Evolutionary conservation across 2,329 filamentous ascomycete species (phyloP).

Genomic region (Venturia asperata): DNA sequence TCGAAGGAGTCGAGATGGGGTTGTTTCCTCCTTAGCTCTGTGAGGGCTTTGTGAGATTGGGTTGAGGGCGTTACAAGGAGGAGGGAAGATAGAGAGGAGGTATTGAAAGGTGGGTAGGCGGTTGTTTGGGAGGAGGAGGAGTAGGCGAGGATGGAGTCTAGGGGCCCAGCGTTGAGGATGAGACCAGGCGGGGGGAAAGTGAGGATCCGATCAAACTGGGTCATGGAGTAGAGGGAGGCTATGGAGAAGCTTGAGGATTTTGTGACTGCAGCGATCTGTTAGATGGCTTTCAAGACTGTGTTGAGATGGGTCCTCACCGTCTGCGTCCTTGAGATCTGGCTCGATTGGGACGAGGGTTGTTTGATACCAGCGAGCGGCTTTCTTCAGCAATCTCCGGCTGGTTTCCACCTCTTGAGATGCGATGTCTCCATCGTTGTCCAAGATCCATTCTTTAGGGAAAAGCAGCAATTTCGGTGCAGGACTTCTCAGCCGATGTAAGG

Average conservation of each 20-base stretch:
- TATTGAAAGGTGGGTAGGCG: constrained; percentile 28
- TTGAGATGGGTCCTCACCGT: constrained; percentile 24
- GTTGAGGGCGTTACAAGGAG: constrained; percentile 33
- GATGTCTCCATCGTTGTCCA: constrained; percentile 30
- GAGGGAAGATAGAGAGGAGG: constrained; percentile 32
- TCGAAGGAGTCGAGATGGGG: constrained; percentile 24
- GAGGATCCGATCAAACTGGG: constrained; percentile 40
- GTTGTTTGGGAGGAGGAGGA: constrained; percentile 30
- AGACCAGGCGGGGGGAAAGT: constrained; percentile 40
- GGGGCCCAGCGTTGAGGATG: constrained; percentile 39
- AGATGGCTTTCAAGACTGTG: neutral
- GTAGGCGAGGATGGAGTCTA: constrained; percentile 39
- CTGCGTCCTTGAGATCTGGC: constrained; percentile 31
- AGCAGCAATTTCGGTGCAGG: constrained; percentile 40
- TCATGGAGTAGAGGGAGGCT: constrained; percentile 39
- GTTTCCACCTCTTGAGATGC: constrained; percentile 39
- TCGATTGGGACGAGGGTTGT: constrained; percentile 40
- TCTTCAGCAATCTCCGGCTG: constrained; percentile 38
- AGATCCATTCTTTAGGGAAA: constrained; percentile 37
- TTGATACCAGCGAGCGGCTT: constrained; percentile 40
- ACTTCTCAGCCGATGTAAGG: constrained; percentile 39
- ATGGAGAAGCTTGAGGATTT: constrained; percentile 37
- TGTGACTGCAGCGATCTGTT: constrained; percentile 23
- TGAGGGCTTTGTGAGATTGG: constrained; percentile 27
- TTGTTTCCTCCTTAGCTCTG: constrained; percentile 20